Base-by-base conservation (phyloP, 805 yeast species). In the Wickerhamomyces pijperi region DNA sequence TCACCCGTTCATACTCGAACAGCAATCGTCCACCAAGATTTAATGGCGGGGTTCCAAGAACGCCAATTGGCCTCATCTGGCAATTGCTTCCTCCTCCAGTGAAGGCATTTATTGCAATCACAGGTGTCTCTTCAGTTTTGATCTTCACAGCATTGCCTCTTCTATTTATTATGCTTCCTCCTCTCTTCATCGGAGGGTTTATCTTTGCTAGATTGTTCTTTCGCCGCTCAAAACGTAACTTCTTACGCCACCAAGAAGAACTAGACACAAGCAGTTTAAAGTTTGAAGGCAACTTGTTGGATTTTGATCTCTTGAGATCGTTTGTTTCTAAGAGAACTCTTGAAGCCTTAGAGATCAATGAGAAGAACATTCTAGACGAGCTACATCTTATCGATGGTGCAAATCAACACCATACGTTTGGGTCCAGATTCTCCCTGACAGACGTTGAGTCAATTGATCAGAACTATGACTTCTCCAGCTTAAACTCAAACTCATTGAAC, bases 161-260 rank as follows among this genome's bases (percentile, higher is more conserved):
- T 23, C 36, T 53, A 29, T 46, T 53, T 31, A 43, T 51, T 17
- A 42, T 49, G 1, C 38, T 46, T 1, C 57, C 57, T 3, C 56
- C 56, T 1, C 28, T 53, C 36, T 28, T 49, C 15, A 31, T 50
- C 19, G 53, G 51, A 34, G 49, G 48, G 8, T 42, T 42, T 28
- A 36, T 53, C 14, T 3, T 47, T 8, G 28, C 39, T 4, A 46
- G 39, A 19, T 31, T 41, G 19, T 31, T 28, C 11, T 16, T 37
- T 14, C 43, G 43, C 28, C 46, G 38, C 15, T 35, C 49, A 28
- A 31, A 36, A 2, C 23, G 20, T 2, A 51, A 45, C 3, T 40
- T 53, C 47, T 21, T 36, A 7, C 15, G 32, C 13, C 36, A 47
- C 17, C 49, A 50, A 47, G 36, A 42, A 5, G 23, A 37, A 3